Evolutionary conservation across 257 asterid species (phyloP), one percentile per base, ranked within the genome.

Genomic region (Mentha longifolia): DNA sequence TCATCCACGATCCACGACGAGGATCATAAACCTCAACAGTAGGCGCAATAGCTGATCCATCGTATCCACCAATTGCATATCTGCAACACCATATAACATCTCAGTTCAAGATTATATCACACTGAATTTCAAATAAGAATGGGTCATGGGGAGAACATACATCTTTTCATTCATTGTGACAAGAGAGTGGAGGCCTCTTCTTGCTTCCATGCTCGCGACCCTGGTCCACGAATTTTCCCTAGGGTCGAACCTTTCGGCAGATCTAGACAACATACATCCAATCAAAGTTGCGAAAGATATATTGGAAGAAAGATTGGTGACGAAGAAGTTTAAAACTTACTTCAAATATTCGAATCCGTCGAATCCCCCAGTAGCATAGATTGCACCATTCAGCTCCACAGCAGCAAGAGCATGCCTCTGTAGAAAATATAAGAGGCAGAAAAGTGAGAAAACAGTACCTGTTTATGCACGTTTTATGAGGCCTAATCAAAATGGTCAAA

Each of bases 241-340:
- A 31, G 96, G 96, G 77, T 92, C 97, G 63, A 87, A 92, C 76
- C 95, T 87, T 85, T 92, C 97, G 54, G 92, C 95, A 77, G 95
- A 79, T 83, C 97, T 92, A 47, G 31, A 78, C 47, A 22, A 67
- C 61, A 57, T 31, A 80, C 69, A 51, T 66, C 70, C 69, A 7
- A 43, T 6, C 62, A 70, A 20, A 58, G 14, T 76, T 64, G 37
- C 67, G 15, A 68, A 50, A 49, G 47, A 63, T 37, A 52, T 64
- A 8, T 6, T n/a, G 20, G 61, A 60, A 51, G 39, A 37, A 62
- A 52, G 16, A 65, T 14, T 16, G 47, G 25, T 68, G 33, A 49
- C 62, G 25, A 62, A 47, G 35, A 19, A 62, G 68, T 62, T 69
- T 72, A 63, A 20, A 72, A 71, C 96, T 83, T 80, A 93, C 98